Conservation (phyloP, 352 stramenopile genomes). For the Pythium coloratum region DNA sequence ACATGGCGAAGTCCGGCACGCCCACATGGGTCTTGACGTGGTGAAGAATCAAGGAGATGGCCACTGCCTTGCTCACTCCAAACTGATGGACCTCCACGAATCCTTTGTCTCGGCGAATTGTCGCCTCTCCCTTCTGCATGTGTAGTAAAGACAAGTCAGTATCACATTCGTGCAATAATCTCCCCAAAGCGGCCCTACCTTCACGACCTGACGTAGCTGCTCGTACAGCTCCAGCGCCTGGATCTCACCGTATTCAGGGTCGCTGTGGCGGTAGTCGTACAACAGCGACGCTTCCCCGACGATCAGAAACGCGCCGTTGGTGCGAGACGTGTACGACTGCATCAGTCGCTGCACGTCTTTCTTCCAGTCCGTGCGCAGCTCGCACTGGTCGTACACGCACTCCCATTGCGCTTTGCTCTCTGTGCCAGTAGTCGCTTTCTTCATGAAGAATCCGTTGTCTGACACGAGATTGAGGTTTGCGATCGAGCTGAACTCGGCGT, state of each 20-base stretch:
- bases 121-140: conserved; percentile 56
- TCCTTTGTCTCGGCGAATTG: conserved; percentile 56
- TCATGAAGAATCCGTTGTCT: conserved; percentile 72
- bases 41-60: conserved; percentile 52
- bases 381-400: conserved; percentile 52
- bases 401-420: conserved; percentile 36
- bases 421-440: conserved; percentile 29
- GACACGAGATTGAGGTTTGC: conserved; percentile 53
- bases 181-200: conserved; percentile 51
- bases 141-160: conserved; percentile 44
- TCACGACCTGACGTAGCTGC: conserved; percentile 94
- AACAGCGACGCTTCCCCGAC: conserved; percentile 96
- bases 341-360: conserved; percentile 94
- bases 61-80: conserved; percentile 64
- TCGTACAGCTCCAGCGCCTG: conserved; percentile 92
- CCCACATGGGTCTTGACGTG: conserved; percentile 57
- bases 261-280: conserved; percentile 98
- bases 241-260: conserved; percentile 98
- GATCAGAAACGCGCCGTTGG: conserved; percentile 98
- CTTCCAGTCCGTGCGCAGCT: conserved; percentile 91
- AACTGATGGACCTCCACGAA: conserved; percentile 79
- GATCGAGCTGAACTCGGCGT: conserved; percentile 39
- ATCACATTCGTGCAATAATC: not conserved
- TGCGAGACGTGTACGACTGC: conserved; percentile 96
- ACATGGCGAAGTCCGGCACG: conserved; percentile 93